Conservation (phyloP, 352 stramenopile species). For the Pythium diclinum region DNA sequence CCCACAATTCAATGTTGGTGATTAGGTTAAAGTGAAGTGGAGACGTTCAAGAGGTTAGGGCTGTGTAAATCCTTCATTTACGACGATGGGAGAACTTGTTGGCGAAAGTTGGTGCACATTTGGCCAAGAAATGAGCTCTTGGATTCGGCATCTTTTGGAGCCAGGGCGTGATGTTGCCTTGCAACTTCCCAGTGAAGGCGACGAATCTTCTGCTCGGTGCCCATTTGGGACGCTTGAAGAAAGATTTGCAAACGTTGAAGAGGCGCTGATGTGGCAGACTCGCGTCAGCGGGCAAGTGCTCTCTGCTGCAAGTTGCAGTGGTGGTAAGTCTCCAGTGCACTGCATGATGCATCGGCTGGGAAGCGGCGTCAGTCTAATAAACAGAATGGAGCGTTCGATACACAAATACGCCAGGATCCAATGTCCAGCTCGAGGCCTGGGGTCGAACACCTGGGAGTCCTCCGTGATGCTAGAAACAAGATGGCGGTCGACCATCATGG, state of each 20-base stretch:
- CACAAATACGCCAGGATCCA: too few relatives aligned
- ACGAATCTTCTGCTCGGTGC: background rate
- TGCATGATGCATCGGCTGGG: too few relatives aligned
- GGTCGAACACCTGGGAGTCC: background rate
- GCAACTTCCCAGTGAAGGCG: background rate
- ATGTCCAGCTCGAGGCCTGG: too few relatives aligned
- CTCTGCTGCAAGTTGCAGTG: background rate
- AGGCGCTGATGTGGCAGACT: background rate
- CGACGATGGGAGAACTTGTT: background rate
- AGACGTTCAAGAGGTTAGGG: constrained; percentile 5
- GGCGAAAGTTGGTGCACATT: background rate
- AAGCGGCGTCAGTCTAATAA: too few relatives aligned
- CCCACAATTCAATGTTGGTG: constrained; percentile 20
- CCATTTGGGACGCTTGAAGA: background rate
- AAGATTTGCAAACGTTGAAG: constrained; percentile 1
- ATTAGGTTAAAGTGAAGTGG: constrained; percentile 13
- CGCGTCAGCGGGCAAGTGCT: constrained; percentile 2
- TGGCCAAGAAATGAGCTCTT: background rate
- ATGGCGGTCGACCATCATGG: background rate
- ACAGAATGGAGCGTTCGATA: too few relatives aligned
- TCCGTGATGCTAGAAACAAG: background rate
- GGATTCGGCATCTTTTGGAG: background rate
- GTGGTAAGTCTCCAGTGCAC: too few relatives aligned
- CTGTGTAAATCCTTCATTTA: background rate
- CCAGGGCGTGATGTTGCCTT: background rate